A percentile compares a stretch with the other conserved stretches of the same genome.
Conservation (phyloP, 108 stramenopile species). For the Cylindrotheca fusiformis region DNA sequence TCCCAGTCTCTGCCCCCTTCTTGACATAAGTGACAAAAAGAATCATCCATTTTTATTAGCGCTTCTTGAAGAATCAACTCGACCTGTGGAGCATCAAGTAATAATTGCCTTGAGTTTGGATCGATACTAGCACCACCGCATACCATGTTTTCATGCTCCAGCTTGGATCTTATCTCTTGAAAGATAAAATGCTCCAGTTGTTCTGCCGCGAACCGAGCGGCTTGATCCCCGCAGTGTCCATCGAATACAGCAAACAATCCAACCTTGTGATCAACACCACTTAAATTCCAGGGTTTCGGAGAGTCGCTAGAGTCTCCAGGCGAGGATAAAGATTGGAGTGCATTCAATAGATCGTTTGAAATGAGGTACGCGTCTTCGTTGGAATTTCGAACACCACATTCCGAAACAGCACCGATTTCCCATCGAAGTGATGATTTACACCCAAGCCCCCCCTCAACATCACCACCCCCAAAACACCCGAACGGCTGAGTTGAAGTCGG, state of each 20-base stretch:
- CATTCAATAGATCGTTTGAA: constrained; percentile 41
- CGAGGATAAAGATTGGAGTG: neutral
- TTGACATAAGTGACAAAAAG: constrained; percentile 66
- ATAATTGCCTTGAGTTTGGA: no score
- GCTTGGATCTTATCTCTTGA: constrained; percentile 35
- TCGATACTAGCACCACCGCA: neutral
- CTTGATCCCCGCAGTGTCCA: constrained; percentile 81
- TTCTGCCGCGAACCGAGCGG: constrained; percentile 71
- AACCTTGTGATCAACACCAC: constrained; percentile 32
- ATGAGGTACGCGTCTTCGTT: constrained; percentile 80
- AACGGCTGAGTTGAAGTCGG: constrained; percentile 29
- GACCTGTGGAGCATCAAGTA: constrained; percentile 13
- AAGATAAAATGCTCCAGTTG: constrained; percentile 46
- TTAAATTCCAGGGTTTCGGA: constrained; percentile 7
- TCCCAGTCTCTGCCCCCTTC: constrained; percentile 76
- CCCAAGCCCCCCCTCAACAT: neutral
- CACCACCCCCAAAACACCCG: constrained; percentile 30
- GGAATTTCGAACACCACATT: constrained; percentile 65
- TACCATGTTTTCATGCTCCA: neutral
- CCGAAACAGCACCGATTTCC: constrained; percentile 80
- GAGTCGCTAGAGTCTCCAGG: neutral
- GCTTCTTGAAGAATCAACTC: constrained; percentile 46
- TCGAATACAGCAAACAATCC: constrained; percentile 82
- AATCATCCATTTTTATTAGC: constrained; percentile 56
- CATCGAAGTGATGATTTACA: constrained; percentile 29